Percentiles rank a stretch among this genome's conserved stretches.
phyloP scores from a whole-genome alignment of 2,329 filamentous ascomycete genomes.

The Lasiodiplodia citricola region DNA sequence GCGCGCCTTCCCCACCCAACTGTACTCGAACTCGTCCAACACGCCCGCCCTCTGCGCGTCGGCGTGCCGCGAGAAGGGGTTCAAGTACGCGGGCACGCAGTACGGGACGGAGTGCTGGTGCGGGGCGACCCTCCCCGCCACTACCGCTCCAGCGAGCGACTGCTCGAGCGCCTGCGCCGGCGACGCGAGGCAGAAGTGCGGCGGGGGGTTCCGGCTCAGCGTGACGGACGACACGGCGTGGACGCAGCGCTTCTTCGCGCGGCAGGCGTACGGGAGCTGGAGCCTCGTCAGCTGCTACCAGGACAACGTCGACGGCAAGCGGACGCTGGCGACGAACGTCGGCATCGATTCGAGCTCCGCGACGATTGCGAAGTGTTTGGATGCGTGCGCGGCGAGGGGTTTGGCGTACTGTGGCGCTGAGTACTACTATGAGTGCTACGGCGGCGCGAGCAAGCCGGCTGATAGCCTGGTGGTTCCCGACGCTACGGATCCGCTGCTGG shows the following conservation, averaged over 20 bases:
- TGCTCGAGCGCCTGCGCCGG: slow-evolving; percentile 14
- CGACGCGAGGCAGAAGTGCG: slow-evolving; percentile 8
- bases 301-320: slow-evolving; percentile 2
- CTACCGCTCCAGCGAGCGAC: not conserved
- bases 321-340: not conserved
- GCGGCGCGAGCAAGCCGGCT: slow-evolving; percentile 36
- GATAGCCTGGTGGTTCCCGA: not conserved
- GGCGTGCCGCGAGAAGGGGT: slow-evolving; percentile 28
- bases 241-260: slow-evolving; percentile 12
- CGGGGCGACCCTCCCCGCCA: slow-evolving; percentile 36
- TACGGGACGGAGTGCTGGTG: slow-evolving; percentile 42
- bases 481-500: not conserved
- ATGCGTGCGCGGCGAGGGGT: slow-evolving; percentile 25
- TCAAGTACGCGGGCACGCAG: slow-evolving; percentile 37
- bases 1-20: not conserved
- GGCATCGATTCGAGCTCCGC: not conserved
- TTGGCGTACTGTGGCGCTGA: slow-evolving; percentile 37
- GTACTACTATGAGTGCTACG: slow-evolving; percentile 41
- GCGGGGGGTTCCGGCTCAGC: slow-evolving; percentile 12
- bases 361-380: slow-evolving; percentile 11
- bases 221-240: slow-evolving; percentile 15
- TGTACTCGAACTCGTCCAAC: slow-evolving; percentile 11
- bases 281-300: slow-evolving; percentile 16
- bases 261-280: slow-evolving; percentile 2
- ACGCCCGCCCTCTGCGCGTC: slow-evolving; percentile 4